phyloP scores from a whole-genome alignment of 1,284 basidiomycete species.

The Naganishia liquefaciens region DNA sequence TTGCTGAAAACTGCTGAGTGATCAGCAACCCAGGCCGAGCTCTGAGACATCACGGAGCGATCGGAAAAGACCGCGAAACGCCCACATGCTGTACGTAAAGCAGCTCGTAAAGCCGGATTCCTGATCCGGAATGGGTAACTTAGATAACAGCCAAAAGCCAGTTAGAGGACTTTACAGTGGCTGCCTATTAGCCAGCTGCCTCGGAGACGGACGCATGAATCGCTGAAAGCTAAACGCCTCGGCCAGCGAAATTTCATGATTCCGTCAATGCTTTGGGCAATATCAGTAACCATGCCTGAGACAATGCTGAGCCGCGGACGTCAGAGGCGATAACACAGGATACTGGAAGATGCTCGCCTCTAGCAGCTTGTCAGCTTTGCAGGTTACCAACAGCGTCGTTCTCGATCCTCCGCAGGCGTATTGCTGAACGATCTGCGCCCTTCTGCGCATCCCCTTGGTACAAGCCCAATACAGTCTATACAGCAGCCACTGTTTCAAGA shows the following conservation, averaged over 20 bases:
- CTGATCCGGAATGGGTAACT: constrained; percentile 2
- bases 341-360: too few species aligned
- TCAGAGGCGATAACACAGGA: not conserved
- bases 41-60: too few species aligned
- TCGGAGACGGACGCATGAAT: not conserved
- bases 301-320: not conserved
- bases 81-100: too few species aligned
- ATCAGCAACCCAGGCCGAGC: too few species aligned
- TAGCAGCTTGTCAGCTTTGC: too few species aligned
- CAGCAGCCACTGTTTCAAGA: constrained; percentile 12
- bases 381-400: too few species aligned
- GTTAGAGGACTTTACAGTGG: too few species aligned
- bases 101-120: not conserved
- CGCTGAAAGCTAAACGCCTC: constrained; percentile 1
- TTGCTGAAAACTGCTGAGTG: too few species aligned
- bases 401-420: not conserved
- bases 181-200: too few species aligned
- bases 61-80: not conserved
- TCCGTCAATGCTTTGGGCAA: constrained; percentile 10
- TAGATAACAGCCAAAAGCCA: too few species aligned
- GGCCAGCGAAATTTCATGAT: not conserved
- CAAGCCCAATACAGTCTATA: constrained; percentile 17
- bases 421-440: not conserved
- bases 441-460: not conserved
- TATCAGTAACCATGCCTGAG: constrained; percentile 14